Evolutionary conservation across 495 filamentous ascomycete genomes (phyloP).

Genomic region (Hypoxylon lienhwacheense): DNA sequence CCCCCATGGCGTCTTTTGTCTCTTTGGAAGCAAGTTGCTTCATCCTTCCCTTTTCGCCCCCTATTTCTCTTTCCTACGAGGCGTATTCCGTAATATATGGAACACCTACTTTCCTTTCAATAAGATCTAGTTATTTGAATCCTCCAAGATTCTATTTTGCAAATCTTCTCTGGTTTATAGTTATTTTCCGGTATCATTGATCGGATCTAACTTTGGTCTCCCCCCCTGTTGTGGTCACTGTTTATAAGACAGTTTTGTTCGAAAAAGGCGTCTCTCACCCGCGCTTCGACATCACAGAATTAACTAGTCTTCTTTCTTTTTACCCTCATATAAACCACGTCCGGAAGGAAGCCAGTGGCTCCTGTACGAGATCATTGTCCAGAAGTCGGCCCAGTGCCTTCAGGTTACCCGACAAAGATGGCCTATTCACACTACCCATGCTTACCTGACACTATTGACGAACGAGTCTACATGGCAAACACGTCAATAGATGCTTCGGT

Average conservation of each 20-base stretch:
- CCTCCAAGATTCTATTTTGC: conserved; percentile 6
- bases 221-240: conserved; percentile 10
- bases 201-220: no score
- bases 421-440: conserved; percentile 18
- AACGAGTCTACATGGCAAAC: conserved; percentile 13
- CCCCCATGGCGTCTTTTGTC: conserved; percentile 25
- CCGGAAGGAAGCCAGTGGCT: background rate
- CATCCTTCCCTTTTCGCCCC: conserved; percentile 25
- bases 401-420: conserved; percentile 14
- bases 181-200: conserved; percentile 16
- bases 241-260: conserved; percentile 7
- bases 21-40: conserved; percentile 32
- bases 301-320: conserved; percentile 1
- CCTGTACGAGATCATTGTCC: background rate
- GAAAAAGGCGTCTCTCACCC: conserved; percentile 15
- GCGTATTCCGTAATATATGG: conserved; percentile 15
- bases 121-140: conserved; percentile 19
- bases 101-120: conserved; percentile 18
- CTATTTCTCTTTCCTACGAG: conserved; percentile 29
- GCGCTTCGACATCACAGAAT: conserved; percentile 7
- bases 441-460: conserved; percentile 14
- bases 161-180: conserved; percentile 12
- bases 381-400: background rate
- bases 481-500: conserved; percentile 13
- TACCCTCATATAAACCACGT: background rate